Evolutionary conservation across 2,329 filamentous ascomycete genomes (phyloP).

Genomic region (Arthrobotrys musiformis): DNA sequence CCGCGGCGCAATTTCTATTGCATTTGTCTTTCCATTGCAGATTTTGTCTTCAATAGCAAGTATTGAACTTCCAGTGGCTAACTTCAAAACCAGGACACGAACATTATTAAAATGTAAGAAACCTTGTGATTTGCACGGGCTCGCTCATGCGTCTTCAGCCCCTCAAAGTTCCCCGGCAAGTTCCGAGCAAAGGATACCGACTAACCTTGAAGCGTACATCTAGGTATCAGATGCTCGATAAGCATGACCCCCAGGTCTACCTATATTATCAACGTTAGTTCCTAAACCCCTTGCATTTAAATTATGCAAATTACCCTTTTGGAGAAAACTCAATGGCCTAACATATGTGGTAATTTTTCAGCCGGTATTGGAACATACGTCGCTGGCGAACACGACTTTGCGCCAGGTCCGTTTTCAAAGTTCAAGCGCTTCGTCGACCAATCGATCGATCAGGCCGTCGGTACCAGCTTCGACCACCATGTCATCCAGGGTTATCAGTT

Average conservation of each 20-base stretch:
- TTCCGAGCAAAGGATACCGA: neutral
- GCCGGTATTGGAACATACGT: constrained; percentile 80
- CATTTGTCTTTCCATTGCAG: neutral
- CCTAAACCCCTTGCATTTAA: neutral
- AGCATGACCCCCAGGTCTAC: constrained; percentile 53
- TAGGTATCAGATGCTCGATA: constrained; percentile 56
- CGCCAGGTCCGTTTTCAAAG: constrained; percentile 63
- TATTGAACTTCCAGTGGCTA: neutral
- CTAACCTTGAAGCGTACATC: constrained; percentile 63
- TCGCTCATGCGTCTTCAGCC: neutral
- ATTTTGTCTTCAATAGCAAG: neutral
- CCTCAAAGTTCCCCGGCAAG: neutral
- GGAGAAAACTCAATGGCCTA: neutral
- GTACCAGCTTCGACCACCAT: constrained; percentile 68
- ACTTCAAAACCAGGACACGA: constrained; percentile 40
- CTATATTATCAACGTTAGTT: constrained; percentile 71
- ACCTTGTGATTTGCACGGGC: neutral
- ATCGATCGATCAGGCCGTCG: constrained; percentile 81
- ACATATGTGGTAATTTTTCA: constrained; percentile 59
- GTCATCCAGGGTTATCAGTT: constrained; percentile 70
- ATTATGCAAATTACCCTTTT: no score
- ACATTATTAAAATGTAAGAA: constrained; percentile 52
- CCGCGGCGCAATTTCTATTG: neutral
- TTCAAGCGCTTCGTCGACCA: constrained; percentile 76
- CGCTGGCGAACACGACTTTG: constrained; percentile 61